Evolutionary conservation across 2,329 filamentous ascomycete genomes (phyloP), one percentile per base, ranked within the genome.

Genomic region (Microdochium nivale): DNA sequence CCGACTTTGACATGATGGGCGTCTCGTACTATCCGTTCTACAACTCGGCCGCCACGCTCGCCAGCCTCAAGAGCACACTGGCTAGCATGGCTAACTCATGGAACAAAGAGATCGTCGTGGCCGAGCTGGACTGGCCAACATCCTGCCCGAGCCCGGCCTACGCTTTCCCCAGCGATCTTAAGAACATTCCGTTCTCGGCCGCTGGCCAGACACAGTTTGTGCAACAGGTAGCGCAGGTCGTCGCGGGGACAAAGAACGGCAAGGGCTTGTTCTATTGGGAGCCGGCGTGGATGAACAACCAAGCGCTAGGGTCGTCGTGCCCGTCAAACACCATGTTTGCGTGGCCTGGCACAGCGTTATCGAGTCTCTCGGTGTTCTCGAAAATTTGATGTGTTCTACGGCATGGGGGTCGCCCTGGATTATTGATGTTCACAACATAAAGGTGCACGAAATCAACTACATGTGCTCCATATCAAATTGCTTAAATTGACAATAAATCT

Each of bases 21-120:
- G 79, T 90, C 0, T 84, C 80, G 0, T 89, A 83, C 68, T 89
- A 90, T 60, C 86, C 86, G 1, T 89, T 88, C 67, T 88, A 86
- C 62, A 78, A 75, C 61, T 62, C 70, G 1, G 69, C 62, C 1
- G 85, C 85, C 1, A 84, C 80, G 0, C 72, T 88, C 0, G 66
- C 77, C 0, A 70, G 73, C 10, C 72, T 89, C 32, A 72, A 77
- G 59, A 70, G 69, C 0, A 79, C 74, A 16, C 62, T 89, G 52
- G 70, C 62, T 3, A 82, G 81, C 52, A 77, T 89, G 72, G 78
- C 77, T 13, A 73, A 65, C 43, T 76, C 71, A 3, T 89, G 81
- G 71, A 75, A 74, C 9, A 89, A 89, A 67, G 72, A 81, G 37
- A 69, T 89, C 5, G 70, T 85, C n/a, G 80, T 90, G 3, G 83